A percentile compares a stretch with the other conserved stretches of the same genome.
Conservation (phyloP, 768 basidiomycete species). For the Kwoniella pini region DNA sequence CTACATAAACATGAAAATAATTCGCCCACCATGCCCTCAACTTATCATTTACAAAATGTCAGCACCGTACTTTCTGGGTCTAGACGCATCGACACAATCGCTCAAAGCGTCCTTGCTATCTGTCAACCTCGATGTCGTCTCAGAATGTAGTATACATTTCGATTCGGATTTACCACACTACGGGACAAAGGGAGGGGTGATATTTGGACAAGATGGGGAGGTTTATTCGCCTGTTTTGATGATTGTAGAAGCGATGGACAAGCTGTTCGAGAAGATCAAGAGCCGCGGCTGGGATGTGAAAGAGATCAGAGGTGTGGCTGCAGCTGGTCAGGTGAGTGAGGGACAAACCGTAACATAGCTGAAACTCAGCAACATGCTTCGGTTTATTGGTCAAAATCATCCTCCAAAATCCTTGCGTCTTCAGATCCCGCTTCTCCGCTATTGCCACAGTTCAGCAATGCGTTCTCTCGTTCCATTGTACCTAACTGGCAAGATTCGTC, state of each 20-base stretch:
- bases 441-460: conserved; percentile 64
- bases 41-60: conserved; percentile 6
- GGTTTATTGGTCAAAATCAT: conserved; percentile 72
- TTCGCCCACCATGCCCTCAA: too few relatives aligned
- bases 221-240: conserved; percentile 78
- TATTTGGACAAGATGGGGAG: conserved; percentile 61
- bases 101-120: conserved; percentile 68
- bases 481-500: conserved; percentile 94
- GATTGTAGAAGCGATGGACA: conserved; percentile 83
- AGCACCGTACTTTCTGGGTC: conserved; percentile 65
- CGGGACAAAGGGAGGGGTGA: conserved; percentile 51
- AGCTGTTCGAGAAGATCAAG: conserved; percentile 62
- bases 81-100: conserved; percentile 80
- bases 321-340: conserved; percentile 39
- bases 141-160: conserved; percentile 75
- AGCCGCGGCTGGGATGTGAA: conserved; percentile 32
- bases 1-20: too few relatives aligned
- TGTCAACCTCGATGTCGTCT: conserved; percentile 62
- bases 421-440: conserved; percentile 63
- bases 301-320: conserved; percentile 32
- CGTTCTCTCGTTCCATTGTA: conserved; percentile 68
- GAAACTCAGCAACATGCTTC: conserved; percentile 65
- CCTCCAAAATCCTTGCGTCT: conserved; percentile 60
- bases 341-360: background rate
- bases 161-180: conserved; percentile 70